A percentile compares a stretch with the other conserved stretches of the same genome.
These are phyloP conservation scores for Camelina sativa DNA, from an alignment of 345 rosid genomes.

Conservation along the genomic window DNA sequence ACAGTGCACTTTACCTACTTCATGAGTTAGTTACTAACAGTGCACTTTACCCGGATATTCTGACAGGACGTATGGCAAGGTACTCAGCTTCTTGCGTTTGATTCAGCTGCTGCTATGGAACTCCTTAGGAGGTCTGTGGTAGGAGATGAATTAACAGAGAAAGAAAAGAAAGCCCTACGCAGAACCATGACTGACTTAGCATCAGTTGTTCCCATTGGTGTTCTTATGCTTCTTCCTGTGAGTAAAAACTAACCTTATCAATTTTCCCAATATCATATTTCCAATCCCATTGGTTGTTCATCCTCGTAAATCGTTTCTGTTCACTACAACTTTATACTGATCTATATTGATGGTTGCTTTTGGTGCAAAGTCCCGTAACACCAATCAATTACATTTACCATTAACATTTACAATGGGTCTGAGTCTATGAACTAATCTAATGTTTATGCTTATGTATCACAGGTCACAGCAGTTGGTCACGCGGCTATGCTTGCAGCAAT, in stretches of 20 bases:
- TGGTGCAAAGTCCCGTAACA: slow-evolving; percentile 16
- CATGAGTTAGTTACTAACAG: slow-evolving; percentile 6
- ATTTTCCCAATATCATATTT: background rate
- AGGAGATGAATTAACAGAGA: slow-evolving; percentile 89
- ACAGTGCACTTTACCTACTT: slow-evolving; percentile 20
- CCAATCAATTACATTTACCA: slow-evolving; percentile 7
- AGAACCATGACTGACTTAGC: slow-evolving; percentile 93
- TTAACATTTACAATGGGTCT: slow-evolving; percentile 8
- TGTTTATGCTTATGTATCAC: slow-evolving; percentile 27
- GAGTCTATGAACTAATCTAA: slow-evolving; percentile 27
- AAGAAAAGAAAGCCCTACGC: slow-evolving; percentile 78
- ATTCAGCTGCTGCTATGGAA: slow-evolving; percentile 82
- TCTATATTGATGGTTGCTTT: background rate
- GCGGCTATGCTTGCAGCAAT: slow-evolving; percentile 98
- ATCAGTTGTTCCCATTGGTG: slow-evolving; percentile 88
- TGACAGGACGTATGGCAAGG: slow-evolving; percentile 96
- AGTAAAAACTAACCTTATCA: slow-evolving; percentile 44
- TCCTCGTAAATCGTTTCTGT: background rate
- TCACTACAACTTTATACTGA: slow-evolving; percentile 11
- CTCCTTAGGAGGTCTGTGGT: slow-evolving; percentile 70
- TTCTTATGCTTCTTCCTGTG: slow-evolving; percentile 98
- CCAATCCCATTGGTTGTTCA: background rate
- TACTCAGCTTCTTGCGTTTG: slow-evolving; percentile 92
- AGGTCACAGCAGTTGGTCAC: slow-evolving; percentile 98
- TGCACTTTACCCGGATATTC: slow-evolving; percentile 12